These are phyloP conservation scores for Syzygium aromaticum DNA, from an alignment of 345 rosid genomes.

Conservation along the genomic window DNA sequence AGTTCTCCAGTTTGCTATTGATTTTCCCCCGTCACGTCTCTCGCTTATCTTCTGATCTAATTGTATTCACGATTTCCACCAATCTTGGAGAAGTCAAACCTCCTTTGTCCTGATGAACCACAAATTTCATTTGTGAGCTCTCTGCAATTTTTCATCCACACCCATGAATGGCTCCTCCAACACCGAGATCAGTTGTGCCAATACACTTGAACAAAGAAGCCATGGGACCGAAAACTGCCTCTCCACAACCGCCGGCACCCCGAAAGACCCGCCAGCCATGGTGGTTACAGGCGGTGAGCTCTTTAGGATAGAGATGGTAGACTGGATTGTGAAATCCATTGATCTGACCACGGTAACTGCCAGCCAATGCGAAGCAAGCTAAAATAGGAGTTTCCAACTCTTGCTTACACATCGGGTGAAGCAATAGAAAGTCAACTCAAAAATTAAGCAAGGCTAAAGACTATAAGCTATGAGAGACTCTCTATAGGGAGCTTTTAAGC, in stretches of 20 bases:
- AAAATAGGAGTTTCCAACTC: too few relatives aligned
- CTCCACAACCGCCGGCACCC: constrained; percentile 72
- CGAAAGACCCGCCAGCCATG: constrained; percentile 38
- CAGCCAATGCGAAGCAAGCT: too few relatives aligned
- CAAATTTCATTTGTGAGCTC: neutral
- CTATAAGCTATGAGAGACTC: neutral
- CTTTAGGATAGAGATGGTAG: constrained; percentile 61
- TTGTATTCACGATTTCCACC: neutral
- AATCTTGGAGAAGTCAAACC: neutral
- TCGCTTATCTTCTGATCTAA: neutral
- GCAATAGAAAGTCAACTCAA: neutral
- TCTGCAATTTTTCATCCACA: neutral
- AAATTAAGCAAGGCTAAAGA: neutral
- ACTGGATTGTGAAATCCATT: constrained; percentile 23
- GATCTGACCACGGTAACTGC: too few relatives aligned
- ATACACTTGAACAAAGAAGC: too few relatives aligned
- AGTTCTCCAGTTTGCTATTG: neutral
- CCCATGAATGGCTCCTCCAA: constrained; percentile 44
- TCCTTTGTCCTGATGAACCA: neutral
- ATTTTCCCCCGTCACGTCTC: neutral
- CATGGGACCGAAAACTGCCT: too few relatives aligned
- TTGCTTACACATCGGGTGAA: neutral
- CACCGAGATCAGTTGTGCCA: constrained; percentile 36
- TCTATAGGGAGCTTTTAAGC: neutral
- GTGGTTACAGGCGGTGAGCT: constrained; percentile 41